Evolutionary conservation across 2,329 filamentous ascomycete genomes (phyloP).

Genomic region (Teratosphaeria nubilosa): DNA sequence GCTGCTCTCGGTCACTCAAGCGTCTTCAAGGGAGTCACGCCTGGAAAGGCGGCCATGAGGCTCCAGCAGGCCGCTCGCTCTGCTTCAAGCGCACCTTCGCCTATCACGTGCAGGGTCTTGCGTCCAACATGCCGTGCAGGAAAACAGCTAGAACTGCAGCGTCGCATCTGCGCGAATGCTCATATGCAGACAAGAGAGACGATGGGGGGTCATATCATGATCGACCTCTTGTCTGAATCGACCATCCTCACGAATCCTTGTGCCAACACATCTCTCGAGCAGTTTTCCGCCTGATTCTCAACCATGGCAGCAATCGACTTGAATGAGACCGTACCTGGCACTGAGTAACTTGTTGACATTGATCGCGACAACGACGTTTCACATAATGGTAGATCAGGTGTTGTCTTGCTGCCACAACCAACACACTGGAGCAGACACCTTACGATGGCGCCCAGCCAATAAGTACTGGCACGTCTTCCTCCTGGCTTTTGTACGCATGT

Average conservation of each 20-base stretch:
- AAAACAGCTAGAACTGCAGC: not conserved
- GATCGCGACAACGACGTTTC: not conserved
- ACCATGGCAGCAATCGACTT: not conserved
- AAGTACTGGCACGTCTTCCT: constrained; percentile 33
- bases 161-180: not conserved
- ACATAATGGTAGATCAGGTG: not conserved
- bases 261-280: too few relatives aligned
- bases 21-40: not conserved
- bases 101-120: not conserved
- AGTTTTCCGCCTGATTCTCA: not conserved
- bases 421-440: not conserved
- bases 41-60: not conserved
- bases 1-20: too few relatives aligned
- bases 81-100: not conserved
- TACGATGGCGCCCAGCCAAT: constrained; percentile 23
- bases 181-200: not conserved
- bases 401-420: not conserved
- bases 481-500: constrained; percentile 31
- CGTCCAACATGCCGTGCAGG: not conserved
- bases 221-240: not conserved
- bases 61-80: not conserved
- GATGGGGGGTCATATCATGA: not conserved
- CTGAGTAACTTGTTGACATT: not conserved
- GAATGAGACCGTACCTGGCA: not conserved
- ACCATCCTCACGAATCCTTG: too few relatives aligned